Percentiles rank a stretch among this genome's conserved stretches.
These are phyloP conservation scores for Ganoderma lucidum DNA, from an alignment of 1,284 basidiomycete species.

Conservation along the genomic window DNA sequence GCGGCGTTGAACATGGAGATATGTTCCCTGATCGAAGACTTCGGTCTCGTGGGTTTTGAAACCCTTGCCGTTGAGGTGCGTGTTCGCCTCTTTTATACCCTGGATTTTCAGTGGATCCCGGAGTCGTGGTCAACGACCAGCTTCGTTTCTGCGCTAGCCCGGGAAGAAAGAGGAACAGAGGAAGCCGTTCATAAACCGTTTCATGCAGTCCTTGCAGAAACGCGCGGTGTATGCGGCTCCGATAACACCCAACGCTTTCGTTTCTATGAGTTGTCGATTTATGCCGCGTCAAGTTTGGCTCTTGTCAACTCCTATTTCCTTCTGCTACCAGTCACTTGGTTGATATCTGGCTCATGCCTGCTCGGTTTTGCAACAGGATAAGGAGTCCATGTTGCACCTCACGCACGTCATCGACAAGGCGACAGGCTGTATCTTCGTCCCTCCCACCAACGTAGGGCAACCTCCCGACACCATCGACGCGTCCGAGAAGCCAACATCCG, in stretches of 20 bases:
- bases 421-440: slow-evolving; percentile 88
- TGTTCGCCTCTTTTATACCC: slow-evolving; percentile 6
- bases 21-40: slow-evolving; percentile 94
- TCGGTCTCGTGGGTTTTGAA: slow-evolving; percentile 94
- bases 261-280: background rate
- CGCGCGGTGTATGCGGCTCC: background rate
- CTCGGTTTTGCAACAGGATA: slow-evolving; percentile 65
- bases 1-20: slow-evolving; percentile 88
- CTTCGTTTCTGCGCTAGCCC: background rate
- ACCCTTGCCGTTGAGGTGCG: slow-evolving; percentile 93
- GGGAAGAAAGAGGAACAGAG: background rate
- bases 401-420: slow-evolving; percentile 86
- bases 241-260: background rate
- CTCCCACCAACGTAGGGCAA: slow-evolving; percentile 56
- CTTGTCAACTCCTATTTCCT: background rate
- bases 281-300: background rate
- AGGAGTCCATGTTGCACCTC: slow-evolving; percentile 90
- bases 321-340: background rate
- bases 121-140: background rate
- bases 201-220: background rate
- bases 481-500: slow-evolving; percentile 48
- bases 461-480: slow-evolving; percentile 61
- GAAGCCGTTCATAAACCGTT: background rate
- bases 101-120: background rate
- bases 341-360: background rate